phyloP scores from a whole-genome alignment of 2,329 filamentous ascomycete species.

The Colletotrichum acutatum region DNA sequence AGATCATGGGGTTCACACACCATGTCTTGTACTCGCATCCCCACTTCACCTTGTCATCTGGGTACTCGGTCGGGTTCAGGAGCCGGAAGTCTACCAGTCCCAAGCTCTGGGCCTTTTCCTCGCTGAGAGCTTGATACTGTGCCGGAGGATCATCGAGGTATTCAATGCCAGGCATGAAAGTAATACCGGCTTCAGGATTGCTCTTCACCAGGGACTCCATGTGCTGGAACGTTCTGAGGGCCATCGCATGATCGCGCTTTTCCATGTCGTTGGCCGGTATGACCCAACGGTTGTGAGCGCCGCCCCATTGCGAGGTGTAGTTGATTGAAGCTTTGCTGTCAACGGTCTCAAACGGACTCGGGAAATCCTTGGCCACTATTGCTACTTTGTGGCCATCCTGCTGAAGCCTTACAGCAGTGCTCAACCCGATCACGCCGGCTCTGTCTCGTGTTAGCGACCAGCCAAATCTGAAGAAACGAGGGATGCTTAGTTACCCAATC shows the following conservation, averaged over 20 bases:
- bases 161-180: conserved; percentile 60
- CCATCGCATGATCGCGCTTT: conserved; percentile 55
- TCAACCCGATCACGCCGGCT: conserved; percentile 65
- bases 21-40: conserved; percentile 65
- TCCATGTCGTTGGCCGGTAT: conserved; percentile 42
- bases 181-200: conserved; percentile 57
- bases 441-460: conserved; percentile 43
- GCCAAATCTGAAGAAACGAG: background rate
- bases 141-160: conserved; percentile 59
- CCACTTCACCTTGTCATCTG: conserved; percentile 52
- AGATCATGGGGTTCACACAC: conserved; percentile 66
- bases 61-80: conserved; percentile 50
- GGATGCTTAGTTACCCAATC: conserved; percentile 22
- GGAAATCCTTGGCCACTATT: conserved; percentile 59
- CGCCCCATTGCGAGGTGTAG: conserved; percentile 68
- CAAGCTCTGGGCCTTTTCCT: conserved; percentile 44
- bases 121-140: conserved; percentile 51
- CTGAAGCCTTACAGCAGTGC: conserved; percentile 58
- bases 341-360: conserved; percentile 57
- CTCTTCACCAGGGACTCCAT: conserved; percentile 48
- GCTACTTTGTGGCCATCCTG: conserved; percentile 51
- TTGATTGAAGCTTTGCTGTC: conserved; percentile 55
- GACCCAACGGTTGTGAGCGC: conserved; percentile 64
- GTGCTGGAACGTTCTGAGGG: conserved; percentile 53
- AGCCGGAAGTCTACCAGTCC: conserved; percentile 52